Evolutionary conservation across 371 early-diverging fungal genomes (phyloP).

Genomic region (Thermomucor indicae-seudaticae): DNA sequence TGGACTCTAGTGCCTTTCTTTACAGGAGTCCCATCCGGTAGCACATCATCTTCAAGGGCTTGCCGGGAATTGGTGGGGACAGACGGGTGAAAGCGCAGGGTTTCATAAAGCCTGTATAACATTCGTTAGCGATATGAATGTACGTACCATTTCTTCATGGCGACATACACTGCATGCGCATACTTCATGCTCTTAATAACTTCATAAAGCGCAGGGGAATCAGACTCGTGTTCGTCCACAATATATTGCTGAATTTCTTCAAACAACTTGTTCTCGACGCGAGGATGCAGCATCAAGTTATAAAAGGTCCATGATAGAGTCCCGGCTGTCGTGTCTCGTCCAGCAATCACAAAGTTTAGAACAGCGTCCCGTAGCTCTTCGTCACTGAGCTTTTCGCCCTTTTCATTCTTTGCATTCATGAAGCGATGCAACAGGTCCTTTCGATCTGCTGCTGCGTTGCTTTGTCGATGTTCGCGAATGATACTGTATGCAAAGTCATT

Average conservation of each 20-base stretch:
- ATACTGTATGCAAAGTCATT: constrained; percentile 45
- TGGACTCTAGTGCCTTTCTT: constrained; percentile 47
- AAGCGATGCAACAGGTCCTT: constrained; percentile 59
- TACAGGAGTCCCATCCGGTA: constrained; percentile 65
- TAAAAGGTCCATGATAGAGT: constrained; percentile 68
- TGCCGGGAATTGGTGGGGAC: constrained; percentile 66
- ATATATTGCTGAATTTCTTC: constrained; percentile 50
- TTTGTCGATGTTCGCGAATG: constrained; percentile 32
- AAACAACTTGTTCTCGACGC: constrained; percentile 47
- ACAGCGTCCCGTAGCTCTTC: constrained; percentile 55
- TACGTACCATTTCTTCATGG: neutral
- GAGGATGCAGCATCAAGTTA: constrained; percentile 41
- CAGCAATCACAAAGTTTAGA: constrained; percentile 67
- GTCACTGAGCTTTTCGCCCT: constrained; percentile 47
- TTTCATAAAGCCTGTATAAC: constrained; percentile 43
- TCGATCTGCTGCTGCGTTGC: constrained; percentile 19
- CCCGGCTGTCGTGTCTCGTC: constrained; percentile 70
- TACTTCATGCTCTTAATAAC: constrained; percentile 47
- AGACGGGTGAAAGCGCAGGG: constrained; percentile 66
- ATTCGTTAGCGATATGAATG: neutral
- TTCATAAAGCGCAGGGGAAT: constrained; percentile 35
- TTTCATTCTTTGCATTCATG: constrained; percentile 50
- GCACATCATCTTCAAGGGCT: constrained; percentile 60
- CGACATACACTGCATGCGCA: constrained; percentile 53
- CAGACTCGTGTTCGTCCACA: constrained; percentile 26